These are phyloP conservation scores for Simmondsia chinensis DNA, from an alignment of 148 eudicot species.

Conservation along the genomic window DNA sequence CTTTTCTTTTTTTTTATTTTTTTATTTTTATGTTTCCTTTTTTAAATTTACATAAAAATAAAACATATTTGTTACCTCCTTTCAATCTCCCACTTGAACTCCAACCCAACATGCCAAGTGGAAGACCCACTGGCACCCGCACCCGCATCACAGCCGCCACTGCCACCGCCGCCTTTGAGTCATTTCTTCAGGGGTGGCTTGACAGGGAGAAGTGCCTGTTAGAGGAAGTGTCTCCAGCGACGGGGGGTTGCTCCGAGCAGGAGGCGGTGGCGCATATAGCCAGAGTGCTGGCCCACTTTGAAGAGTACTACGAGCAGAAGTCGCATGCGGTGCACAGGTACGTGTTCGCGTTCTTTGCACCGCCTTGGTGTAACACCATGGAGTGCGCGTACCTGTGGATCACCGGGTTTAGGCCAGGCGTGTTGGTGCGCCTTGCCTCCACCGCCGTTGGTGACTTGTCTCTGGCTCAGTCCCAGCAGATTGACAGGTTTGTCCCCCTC, in stretches of 20 bases:
- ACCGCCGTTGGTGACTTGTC: slow-evolving; percentile 24
- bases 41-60: too few species aligned
- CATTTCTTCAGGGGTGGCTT: slow-evolving; percentile 21
- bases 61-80: too few species aligned
- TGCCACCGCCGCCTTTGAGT: slow-evolving; percentile 11
- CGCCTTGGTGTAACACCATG: slow-evolving; percentile 34
- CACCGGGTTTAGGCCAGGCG: slow-evolving; percentile 36
- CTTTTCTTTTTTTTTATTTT: too few species aligned
- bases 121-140: neutral
- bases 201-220: slow-evolving; percentile 20
- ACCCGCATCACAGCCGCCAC: neutral
- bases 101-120: slow-evolving; percentile 25
- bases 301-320: slow-evolving; percentile 31
- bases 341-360: slow-evolving; percentile 26
- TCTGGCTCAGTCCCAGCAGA: slow-evolving; percentile 13
- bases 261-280: slow-evolving; percentile 11
- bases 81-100: too few species aligned
- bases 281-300: slow-evolving; percentile 25
- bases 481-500: slow-evolving; percentile 6
- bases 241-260: neutral
- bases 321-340: slow-evolving; percentile 21
- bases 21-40: too few species aligned
- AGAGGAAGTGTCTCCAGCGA: slow-evolving; percentile 14
- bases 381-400: slow-evolving; percentile 42
- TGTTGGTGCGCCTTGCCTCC: slow-evolving; percentile 17